These are phyloP conservation scores for Ophiocordyceps camponoti-floridani DNA, from an alignment of 2,329 filamentous ascomycete genomes.

Conservation along the genomic window DNA sequence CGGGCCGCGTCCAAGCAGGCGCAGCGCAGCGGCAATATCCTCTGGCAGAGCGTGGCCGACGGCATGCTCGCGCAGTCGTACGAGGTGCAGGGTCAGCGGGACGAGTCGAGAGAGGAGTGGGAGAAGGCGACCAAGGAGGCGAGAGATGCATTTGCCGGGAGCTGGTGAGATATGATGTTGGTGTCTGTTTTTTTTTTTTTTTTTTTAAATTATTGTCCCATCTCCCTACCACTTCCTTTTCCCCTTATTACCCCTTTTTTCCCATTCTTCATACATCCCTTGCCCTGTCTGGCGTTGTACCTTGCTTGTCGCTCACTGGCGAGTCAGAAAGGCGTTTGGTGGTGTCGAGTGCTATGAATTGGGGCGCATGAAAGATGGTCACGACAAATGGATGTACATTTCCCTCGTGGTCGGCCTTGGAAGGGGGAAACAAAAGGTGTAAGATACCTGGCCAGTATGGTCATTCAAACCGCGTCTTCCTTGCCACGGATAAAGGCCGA, in stretches of 20 bases:
- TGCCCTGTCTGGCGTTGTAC: not conserved
- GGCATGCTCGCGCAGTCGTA: constrained; percentile 61
- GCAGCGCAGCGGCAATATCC: constrained; percentile 47
- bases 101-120: constrained; percentile 21
- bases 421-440: constrained; percentile 3
- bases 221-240: not conserved
- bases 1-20: constrained; percentile 51
- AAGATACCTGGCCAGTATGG: constrained; percentile 9
- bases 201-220: constrained; percentile 1
- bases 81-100: constrained; percentile 49
- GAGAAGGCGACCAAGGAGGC: constrained; percentile 23
- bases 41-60: constrained; percentile 69
- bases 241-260: not conserved
- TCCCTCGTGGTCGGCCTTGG: constrained; percentile 3
- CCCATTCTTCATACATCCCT: not conserved
- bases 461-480: constrained; percentile 1
- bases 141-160: constrained; percentile 21
- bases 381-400: constrained; percentile 2
- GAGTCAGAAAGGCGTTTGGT: not conserved
- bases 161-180: constrained; percentile 6
- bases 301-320: not conserved
- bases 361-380: not conserved
- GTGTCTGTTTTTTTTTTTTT: constrained; percentile 2
- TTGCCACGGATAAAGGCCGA: too few species aligned
- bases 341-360: not conserved